Evolutionary conservation across 352 stramenopile genomes (phyloP).

Genomic region (Globisporangium okanoganense): DNA sequence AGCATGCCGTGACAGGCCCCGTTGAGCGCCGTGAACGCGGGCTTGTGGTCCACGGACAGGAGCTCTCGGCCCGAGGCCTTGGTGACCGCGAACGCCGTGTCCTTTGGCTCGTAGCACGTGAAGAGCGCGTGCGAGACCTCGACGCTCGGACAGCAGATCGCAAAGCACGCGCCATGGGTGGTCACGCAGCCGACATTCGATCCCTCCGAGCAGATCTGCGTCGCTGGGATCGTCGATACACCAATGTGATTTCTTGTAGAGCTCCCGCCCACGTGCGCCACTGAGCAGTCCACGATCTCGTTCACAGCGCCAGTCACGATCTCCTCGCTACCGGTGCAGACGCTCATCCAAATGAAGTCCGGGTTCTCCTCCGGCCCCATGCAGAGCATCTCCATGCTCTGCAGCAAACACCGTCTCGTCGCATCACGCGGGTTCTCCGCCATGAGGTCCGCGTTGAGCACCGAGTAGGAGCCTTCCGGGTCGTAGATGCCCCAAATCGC

Average conservation of each 20-base stretch:
- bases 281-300: constrained; percentile 70
- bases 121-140: constrained; percentile 77
- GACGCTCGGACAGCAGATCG: constrained; percentile 75
- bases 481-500: constrained; percentile 83
- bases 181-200: constrained; percentile 58
- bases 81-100: constrained; percentile 62
- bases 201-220: constrained; percentile 77
- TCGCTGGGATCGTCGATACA: constrained; percentile 25
- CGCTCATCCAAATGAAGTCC: constrained; percentile 77
- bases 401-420: constrained; percentile 49
- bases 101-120: constrained; percentile 78
- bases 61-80: constrained; percentile 63
- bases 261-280: constrained; percentile 60
- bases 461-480: constrained; percentile 74
- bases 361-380: constrained; percentile 74
- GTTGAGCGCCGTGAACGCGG: constrained; percentile 67
- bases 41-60: constrained; percentile 61
- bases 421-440: constrained; percentile 59
- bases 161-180: constrained; percentile 65
- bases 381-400: constrained; percentile 67
- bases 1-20: constrained; percentile 73
- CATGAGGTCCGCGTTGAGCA: constrained; percentile 66
- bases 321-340: constrained; percentile 58
- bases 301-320: constrained; percentile 60
- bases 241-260: constrained; percentile 27